These are phyloP conservation scores for Pyrus betulifolia DNA, from an alignment of 306 rosid genomes.

Conservation along the genomic window DNA sequence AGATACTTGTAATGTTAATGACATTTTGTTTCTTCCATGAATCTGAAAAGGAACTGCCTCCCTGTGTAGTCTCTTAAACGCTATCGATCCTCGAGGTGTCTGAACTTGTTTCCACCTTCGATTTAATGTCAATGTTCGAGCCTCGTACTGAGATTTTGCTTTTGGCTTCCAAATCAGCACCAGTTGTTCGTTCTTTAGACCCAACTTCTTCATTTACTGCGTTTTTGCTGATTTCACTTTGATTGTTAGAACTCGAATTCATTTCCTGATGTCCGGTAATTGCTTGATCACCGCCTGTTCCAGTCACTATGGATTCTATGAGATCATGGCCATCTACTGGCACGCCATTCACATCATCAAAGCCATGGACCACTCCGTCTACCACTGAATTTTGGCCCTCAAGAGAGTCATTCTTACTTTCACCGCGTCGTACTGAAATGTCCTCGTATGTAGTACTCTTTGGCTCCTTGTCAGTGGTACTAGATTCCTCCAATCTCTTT, in stretches of 20 bases:
- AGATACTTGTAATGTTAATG: background rate
- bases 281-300: background rate
- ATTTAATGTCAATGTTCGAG: background rate
- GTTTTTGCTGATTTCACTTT: background rate
- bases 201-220: background rate
- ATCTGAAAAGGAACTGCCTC: slow-evolving; percentile 8
- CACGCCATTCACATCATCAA: slow-evolving; percentile 14
- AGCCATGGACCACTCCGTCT: slow-evolving; percentile 1
- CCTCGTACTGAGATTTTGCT: background rate
- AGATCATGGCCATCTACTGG: background rate
- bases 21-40: background rate
- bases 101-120: background rate
- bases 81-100: background rate
- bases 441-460: background rate
- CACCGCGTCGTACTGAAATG: background rate
- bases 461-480: background rate
- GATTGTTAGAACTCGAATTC: background rate
- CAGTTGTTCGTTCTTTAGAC: background rate
- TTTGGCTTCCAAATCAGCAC: slow-evolving; percentile 1
- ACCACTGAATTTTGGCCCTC: background rate
- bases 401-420: background rate
- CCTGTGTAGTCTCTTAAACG: background rate
- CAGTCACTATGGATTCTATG: background rate
- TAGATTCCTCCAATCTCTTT: background rate
- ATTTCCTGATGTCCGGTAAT: background rate